Evolutionary conservation across 352 stramenopile species (phyloP).

Genomic region (Globisporangium irregulare): DNA sequence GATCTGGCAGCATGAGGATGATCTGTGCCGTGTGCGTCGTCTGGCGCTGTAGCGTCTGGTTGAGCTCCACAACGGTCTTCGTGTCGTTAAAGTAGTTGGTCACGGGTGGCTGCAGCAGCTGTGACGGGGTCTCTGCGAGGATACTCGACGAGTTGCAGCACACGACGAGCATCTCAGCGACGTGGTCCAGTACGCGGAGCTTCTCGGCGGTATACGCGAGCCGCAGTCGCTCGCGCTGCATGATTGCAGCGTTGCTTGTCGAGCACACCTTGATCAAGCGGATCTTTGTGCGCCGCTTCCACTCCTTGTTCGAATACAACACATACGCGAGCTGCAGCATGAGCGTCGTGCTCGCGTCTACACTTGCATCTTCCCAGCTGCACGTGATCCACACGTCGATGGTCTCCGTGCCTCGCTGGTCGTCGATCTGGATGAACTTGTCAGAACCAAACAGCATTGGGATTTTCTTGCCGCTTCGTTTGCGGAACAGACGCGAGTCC

Average conservation of each 20-base stretch:
- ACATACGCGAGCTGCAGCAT: slow-evolving; percentile 49
- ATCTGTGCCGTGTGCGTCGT: slow-evolving; percentile 37
- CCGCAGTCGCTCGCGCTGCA: slow-evolving; percentile 27
- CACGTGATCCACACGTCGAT: slow-evolving; percentile 62
- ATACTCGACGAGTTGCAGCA: slow-evolving; percentile 38
- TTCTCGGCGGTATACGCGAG: slow-evolving; percentile 22
- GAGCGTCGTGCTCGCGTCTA: slow-evolving; percentile 33
- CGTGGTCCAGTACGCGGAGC: slow-evolving; percentile 34
- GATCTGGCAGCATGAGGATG: slow-evolving; percentile 43
- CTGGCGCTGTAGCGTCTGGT: slow-evolving; percentile 48
- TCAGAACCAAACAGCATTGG: not conserved
- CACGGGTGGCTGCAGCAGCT: slow-evolving; percentile 8
- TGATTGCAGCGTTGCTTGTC: slow-evolving; percentile 18
- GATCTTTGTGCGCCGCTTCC: slow-evolving; percentile 27
- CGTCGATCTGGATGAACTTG: slow-evolving; percentile 11
- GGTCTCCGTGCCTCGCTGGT: slow-evolving; percentile 25
- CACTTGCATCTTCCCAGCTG: slow-evolving; percentile 26
- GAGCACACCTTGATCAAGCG: slow-evolving; percentile 27
- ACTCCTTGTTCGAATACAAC: slow-evolving; percentile 35
- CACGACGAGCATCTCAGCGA: slow-evolving; percentile 43
- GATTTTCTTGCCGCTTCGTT: slow-evolving; percentile 11
- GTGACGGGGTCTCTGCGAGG: slow-evolving; percentile 20
- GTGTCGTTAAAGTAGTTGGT: slow-evolving; percentile 24
- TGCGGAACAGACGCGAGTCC: slow-evolving; percentile 38
- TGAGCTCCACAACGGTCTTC: slow-evolving; percentile 32